Conservation (phyloP, 2,329 filamentous ascomycete genomes). For the Fusarium sp. region DNA sequence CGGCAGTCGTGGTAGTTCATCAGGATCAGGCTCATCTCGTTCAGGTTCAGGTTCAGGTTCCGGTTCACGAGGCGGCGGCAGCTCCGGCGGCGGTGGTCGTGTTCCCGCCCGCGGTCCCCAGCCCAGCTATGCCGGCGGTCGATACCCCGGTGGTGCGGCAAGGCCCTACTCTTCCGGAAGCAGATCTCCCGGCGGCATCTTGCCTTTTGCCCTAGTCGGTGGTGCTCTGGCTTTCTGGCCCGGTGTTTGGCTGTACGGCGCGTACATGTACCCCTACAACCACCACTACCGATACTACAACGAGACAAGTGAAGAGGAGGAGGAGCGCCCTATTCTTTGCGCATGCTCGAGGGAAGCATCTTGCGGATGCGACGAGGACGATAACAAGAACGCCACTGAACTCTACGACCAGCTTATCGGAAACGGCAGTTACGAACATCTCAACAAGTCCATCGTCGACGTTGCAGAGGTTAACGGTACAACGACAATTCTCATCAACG, state of each 20-base stretch:
- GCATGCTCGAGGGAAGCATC: conserved; percentile 62
- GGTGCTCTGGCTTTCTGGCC: conserved; percentile 69
- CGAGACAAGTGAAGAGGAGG: conserved; percentile 55
- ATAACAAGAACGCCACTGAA: conserved; percentile 65
- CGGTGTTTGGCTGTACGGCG: conserved; percentile 71
- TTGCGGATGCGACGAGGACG: conserved; percentile 72
- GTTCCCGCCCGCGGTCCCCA: conserved; percentile 63
- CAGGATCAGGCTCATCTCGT: conserved; percentile 37
- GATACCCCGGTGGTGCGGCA: conserved; percentile 70
- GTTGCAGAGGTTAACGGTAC: conserved; percentile 71
- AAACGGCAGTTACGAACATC: conserved; percentile 67
- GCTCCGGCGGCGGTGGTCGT: conserved; percentile 8
- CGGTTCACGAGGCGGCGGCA: conserved; percentile 6
- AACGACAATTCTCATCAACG: conserved; percentile 75
- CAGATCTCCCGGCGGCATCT: conserved; percentile 62
- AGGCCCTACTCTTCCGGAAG: conserved; percentile 70
- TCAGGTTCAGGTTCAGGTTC: conserved; percentile 25
- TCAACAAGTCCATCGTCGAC: conserved; percentile 71
- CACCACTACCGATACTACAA: conserved; percentile 61
- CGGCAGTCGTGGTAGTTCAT: conserved; percentile 18
- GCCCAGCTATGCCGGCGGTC: conserved; percentile 69
- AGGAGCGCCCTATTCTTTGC: conserved; percentile 52
- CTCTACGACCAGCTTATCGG: conserved; percentile 73
- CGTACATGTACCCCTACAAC: conserved; percentile 66
- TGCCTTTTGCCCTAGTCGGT: conserved; percentile 63